Base-by-base conservation (phyloP, 2,329 filamentous ascomycete species). In the Chaetomium sp. region DNA sequence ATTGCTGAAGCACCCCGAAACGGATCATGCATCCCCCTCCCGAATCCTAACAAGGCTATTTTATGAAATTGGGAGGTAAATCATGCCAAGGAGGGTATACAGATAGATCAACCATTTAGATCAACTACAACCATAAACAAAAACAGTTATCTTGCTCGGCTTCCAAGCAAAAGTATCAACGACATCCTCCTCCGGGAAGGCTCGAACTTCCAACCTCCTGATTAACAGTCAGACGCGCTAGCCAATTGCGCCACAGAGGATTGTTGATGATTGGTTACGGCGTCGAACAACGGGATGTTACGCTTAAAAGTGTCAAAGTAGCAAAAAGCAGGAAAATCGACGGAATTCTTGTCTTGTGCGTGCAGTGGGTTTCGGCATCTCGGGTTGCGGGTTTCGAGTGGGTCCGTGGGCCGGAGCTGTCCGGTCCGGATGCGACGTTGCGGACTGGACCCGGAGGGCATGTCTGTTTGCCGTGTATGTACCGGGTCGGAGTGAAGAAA, bases 141-240 rank as follows among this genome's bases (percentile, higher is more conserved):
- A 37, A 36, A 44, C 5, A 44, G 11, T 35, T 5, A 43, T 44
- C 12, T 42, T 27, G 19, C 19, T 27, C 19, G 19, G 19, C 19
- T 27, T 27, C 11, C 4, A 6, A 10, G 27, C 33, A 49, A 45
- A 49, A 45, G 34, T 49, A 49, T 33, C 14, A 45, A 41, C 35
- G 19, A 12, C 9, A 37, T 49, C 44, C 60, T 62, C 60, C 60
- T 62, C 54, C 58, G 60, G 60, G 56, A 62, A 62, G 50, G 52
- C 58, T 61, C 59, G 58, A 64, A 63, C 61, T 59, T 59, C 55
- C 61, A 64, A 60, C 61, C 59, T 62, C 59, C 59, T 60, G 59
- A 70, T 71, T 79, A 80, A 80, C 77, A 80, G 77, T 79, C 77
- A 75, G 73, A 80, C 78, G 77, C 77, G 77, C 77, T 80, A 80